Percentiles rank a stretch among this genome's conserved stretches.
These are phyloP conservation scores for Nematocida parisii DNA, from an alignment of 371 early-diverging fungal genomes.

Conservation along the genomic window DNA sequence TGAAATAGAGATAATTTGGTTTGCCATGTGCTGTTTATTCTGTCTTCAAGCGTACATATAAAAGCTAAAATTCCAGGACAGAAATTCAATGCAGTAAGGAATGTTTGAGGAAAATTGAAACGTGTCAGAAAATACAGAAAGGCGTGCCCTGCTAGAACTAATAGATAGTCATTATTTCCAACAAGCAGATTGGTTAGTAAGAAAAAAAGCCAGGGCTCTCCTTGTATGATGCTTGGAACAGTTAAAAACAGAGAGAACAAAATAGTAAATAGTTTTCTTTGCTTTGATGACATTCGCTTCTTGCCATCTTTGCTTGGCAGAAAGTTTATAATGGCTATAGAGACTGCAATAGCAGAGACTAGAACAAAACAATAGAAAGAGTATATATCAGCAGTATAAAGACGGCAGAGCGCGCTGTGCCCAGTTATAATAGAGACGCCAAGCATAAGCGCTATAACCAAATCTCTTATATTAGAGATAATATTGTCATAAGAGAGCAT, in stretches of 20 bases:
- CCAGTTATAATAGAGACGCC: background rate
- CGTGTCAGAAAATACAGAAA: background rate
- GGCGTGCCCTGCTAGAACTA: background rate
- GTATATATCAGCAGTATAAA: background rate
- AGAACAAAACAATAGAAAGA: background rate
- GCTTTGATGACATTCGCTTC: too few species aligned
- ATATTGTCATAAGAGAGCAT: too few species aligned
- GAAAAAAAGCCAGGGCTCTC: background rate
- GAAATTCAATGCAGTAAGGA: too few species aligned
- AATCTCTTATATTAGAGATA: too few species aligned
- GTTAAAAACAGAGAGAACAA: background rate
- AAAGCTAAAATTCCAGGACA: too few species aligned
- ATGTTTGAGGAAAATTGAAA: background rate
- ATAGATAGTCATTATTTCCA: background rate
- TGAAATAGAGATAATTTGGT: too few species aligned
- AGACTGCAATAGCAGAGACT: background rate
- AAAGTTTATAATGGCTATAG: background rate
- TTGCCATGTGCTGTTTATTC: too few species aligned
- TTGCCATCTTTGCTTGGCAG: background rate
- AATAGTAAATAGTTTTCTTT: background rate
- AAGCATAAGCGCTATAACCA: background rate
- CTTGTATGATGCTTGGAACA: background rate
- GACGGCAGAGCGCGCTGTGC: background rate
- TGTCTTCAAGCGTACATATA: too few species aligned
- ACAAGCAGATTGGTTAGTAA: background rate